These are phyloP conservation scores for Psidium guajava DNA, from an alignment of 345 rosid genomes.

Conservation along the genomic window DNA sequence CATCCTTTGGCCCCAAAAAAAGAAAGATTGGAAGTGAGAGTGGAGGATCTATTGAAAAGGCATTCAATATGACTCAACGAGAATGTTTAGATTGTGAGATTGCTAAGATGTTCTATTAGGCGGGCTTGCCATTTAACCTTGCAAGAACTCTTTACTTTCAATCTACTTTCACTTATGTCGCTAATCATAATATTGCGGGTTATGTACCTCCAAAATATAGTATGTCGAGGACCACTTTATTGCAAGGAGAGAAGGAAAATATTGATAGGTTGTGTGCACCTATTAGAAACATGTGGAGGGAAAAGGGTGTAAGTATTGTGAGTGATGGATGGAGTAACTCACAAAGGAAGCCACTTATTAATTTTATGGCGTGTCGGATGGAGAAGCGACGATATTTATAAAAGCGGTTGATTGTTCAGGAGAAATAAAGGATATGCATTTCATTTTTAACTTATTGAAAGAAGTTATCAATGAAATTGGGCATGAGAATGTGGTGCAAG, in stretches of 20 bases:
- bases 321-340: no score
- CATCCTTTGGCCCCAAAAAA: neutral
- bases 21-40: neutral
- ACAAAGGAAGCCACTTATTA: no score
- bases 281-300: neutral
- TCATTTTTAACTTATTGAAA: no score
- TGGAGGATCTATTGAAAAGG: neutral
- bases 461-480: no score
- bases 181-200: neutral
- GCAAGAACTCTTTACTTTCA: neutral
- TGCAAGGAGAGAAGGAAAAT: neutral
- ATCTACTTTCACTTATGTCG: fast-evolving
- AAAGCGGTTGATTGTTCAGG: no score
- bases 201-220: neutral
- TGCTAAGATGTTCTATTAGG: neutral
- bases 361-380: no score
- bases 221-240: neutral
- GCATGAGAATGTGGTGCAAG: no score
- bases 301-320: no score
- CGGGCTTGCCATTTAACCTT: fast-evolving
- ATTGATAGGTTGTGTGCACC: neutral
- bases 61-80: neutral
- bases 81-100: neutral
- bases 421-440: no score
- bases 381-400: no score